These are phyloP conservation scores for Oleoguttula mirabilis DNA, from an alignment of 495 filamentous ascomycete genomes.

Conservation along the genomic window DNA sequence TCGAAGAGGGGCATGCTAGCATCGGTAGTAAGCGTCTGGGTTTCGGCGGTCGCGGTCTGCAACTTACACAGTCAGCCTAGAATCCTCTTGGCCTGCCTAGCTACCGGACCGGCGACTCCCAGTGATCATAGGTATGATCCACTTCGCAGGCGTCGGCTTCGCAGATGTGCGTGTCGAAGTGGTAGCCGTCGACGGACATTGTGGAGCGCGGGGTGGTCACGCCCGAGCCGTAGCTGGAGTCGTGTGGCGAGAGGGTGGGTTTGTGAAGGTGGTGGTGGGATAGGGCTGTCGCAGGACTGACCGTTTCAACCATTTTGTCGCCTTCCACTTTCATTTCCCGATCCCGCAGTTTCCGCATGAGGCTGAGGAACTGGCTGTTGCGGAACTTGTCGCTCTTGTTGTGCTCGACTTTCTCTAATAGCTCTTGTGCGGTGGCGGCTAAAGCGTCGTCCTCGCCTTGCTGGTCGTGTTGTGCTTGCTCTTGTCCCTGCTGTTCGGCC, in stretches of 20 bases:
- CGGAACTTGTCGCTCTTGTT: constrained; percentile 63
- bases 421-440: constrained; percentile 54
- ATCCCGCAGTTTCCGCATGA: constrained; percentile 51
- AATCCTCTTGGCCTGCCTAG: too few relatives aligned
- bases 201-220: constrained; percentile 5
- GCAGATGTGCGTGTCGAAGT: constrained; percentile 18
- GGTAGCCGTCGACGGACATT: not conserved
- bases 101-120: constrained; percentile 21
- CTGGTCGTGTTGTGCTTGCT: constrained; percentile 9
- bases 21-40: not conserved
- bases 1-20: constrained; percentile 8
- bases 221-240: constrained; percentile 17
- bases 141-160: constrained; percentile 4
- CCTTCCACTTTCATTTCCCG: constrained; percentile 30
- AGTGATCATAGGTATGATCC: constrained; percentile 14
- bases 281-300: constrained; percentile 3
- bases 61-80: not conserved
- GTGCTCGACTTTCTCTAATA: constrained; percentile 56
- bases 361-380: constrained; percentile 60
- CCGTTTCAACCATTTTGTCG: constrained; percentile 32
- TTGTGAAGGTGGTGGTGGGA: not conserved
- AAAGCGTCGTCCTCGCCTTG: constrained; percentile 50
- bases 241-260: not conserved
- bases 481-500: constrained; percentile 12
- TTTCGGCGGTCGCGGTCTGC: not conserved